phyloP scores from a whole-genome alignment of 73 alveolate genomes.

The Symbiodinium pilosum region DNA sequence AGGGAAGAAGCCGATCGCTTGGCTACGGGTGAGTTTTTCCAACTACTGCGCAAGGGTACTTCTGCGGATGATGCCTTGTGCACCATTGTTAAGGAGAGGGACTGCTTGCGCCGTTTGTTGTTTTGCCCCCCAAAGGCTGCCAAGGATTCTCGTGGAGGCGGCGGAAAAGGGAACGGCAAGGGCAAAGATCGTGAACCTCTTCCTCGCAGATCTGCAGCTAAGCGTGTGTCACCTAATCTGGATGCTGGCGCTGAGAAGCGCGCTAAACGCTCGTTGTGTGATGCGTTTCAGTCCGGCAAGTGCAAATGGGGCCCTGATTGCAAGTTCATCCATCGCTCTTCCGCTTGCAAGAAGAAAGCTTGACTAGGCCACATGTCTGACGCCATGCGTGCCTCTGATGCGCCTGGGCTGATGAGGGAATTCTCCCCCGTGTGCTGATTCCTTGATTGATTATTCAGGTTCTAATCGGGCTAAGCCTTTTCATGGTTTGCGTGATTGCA shows the following conservation, averaged over 20 bases:
- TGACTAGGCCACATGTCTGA: neutral
- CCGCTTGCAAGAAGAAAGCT: neutral
- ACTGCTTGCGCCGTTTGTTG: neutral
- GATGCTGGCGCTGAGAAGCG: neutral
- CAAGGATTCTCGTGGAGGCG: too few relatives aligned
- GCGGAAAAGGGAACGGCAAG: too few relatives aligned
- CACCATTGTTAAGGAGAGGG: neutral
- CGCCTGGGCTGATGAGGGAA: neutral
- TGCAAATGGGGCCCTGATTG: neutral
- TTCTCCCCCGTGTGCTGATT: neutral
- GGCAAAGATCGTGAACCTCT: neutral
- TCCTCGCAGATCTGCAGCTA: neutral
- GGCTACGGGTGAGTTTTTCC: neutral
- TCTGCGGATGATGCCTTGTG: neutral
- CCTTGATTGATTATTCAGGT: neutral
- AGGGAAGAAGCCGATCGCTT: neutral
- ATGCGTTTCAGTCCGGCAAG: neutral
- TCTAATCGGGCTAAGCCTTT: too few relatives aligned
- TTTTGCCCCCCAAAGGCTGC: neutral
- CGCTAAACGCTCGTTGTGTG: neutral
- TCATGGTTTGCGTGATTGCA: too few relatives aligned
- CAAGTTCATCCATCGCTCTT: neutral
- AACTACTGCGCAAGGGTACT: neutral
- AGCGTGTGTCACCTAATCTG: neutral
- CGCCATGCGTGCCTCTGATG: neutral